phyloP scores from a whole-genome alignment of 202 grass and related monocot genomes.

The Carex sylvatica region DNA sequence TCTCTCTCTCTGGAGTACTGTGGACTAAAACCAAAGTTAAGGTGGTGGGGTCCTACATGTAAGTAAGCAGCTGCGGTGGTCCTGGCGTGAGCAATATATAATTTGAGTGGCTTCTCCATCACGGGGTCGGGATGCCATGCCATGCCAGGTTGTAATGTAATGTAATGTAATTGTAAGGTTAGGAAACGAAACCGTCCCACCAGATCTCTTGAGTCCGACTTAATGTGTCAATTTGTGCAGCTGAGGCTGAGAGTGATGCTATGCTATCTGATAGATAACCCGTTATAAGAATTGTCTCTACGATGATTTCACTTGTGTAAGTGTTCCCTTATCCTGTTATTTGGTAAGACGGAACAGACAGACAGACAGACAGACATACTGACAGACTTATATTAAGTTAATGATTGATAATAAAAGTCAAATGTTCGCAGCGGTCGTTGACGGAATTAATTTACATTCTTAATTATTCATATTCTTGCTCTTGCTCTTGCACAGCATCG shows the following conservation, averaged over 20 bases:
- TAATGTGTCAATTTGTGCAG: neutral
- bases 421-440: neutral
- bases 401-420: constrained; percentile 13
- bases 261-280: too few species aligned
- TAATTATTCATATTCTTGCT: too few species aligned
- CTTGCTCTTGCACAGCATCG: too few species aligned
- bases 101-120: constrained; percentile 3
- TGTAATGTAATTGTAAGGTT: neutral
- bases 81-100: neutral
- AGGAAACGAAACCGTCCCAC: neutral
- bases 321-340: constrained; percentile 10
- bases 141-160: constrained; percentile 30
- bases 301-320: neutral
- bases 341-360: neutral
- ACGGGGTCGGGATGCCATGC: too few species aligned
- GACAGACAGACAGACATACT: too few species aligned
- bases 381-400: neutral
- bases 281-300: too few species aligned
- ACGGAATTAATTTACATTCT: neutral
- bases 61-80: neutral
- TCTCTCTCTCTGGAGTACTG: too few species aligned
- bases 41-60: neutral
- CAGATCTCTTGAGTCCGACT: neutral
- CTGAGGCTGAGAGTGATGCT: too few species aligned
- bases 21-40: too few species aligned